phyloP scores from a whole-genome alignment of 106 monocot genomes.

The Xerophyta viscosa region DNA sequence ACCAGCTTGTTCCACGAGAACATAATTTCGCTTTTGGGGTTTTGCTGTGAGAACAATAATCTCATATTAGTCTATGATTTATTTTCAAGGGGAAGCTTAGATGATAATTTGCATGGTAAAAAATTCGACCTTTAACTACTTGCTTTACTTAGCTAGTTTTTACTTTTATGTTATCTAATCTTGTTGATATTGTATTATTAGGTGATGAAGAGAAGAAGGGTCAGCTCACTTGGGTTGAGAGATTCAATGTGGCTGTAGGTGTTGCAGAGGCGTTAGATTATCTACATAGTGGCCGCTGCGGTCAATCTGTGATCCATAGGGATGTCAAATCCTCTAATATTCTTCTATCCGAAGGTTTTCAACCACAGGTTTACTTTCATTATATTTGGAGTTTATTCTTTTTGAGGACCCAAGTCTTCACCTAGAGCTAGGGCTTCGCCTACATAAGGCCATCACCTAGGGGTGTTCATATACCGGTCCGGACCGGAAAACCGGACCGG shows the following conservation, averaged over 20 bases:
- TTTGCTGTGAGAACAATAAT: constrained; percentile 41
- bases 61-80: constrained; percentile 57
- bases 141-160: too few relatives aligned
- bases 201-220: background rate
- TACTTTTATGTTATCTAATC: background rate
- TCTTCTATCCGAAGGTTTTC: constrained; percentile 35
- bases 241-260: constrained; percentile 36
- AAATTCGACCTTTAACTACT: too few relatives aligned
- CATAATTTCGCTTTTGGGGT: constrained; percentile 47
- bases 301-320: constrained; percentile 25
- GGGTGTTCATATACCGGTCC: too few relatives aligned
- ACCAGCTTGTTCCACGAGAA: constrained; percentile 45
- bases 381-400: too few relatives aligned
- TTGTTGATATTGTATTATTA: background rate
- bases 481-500: too few relatives aligned
- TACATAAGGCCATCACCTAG: too few relatives aligned
- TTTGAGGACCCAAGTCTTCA: too few relatives aligned
- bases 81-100: constrained; percentile 48
- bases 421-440: too few relatives aligned
- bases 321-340: constrained; percentile 52
- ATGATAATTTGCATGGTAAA: constrained; percentile 51
- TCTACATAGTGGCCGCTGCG: constrained; percentile 17
- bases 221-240: constrained; percentile 18
- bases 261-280: constrained; percentile 40
- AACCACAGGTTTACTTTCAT: constrained; percentile 25